Percentiles rank a stretch among this genome's conserved stretches.
Evolutionary conservation across 2,329 filamentous ascomycete genomes (phyloP).

Genomic region (Calonectria pseudoturangicola): DNA sequence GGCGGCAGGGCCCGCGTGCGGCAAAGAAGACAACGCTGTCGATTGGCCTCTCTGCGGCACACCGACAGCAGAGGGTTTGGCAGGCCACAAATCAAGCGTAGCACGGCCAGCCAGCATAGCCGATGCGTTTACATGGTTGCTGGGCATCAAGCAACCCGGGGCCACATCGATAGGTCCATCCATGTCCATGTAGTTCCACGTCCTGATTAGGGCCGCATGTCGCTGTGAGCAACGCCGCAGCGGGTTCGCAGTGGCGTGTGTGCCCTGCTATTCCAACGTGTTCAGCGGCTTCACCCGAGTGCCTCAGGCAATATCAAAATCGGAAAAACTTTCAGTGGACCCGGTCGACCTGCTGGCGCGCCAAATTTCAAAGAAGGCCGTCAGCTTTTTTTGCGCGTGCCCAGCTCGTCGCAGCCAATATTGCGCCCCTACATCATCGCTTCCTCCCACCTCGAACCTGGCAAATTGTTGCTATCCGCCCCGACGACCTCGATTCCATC

Average conservation of each 20-base stretch:
- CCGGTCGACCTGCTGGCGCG: conserved; percentile 49
- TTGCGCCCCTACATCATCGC: conserved; percentile 60
- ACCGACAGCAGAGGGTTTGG: conserved; percentile 16
- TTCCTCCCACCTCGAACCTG: conserved; percentile 45
- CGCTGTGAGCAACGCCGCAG: conserved; percentile 14
- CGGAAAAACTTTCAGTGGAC: conserved; percentile 55
- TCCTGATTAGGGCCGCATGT: conserved; percentile 18
- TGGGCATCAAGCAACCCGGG: neutral
- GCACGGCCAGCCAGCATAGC: neutral
- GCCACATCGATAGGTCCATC: neutral
- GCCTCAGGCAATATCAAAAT: conserved; percentile 53
- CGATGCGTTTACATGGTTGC: conserved; percentile 6
- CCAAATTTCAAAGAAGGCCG: conserved; percentile 56
- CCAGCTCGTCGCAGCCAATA: conserved; percentile 58
- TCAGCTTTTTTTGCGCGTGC: conserved; percentile 60
- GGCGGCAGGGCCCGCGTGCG: conserved; percentile 46
- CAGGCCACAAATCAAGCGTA: conserved; percentile 5
- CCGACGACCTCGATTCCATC: conserved; percentile 53
- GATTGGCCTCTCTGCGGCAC: conserved; percentile 14
- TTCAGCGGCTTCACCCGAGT: conserved; percentile 38
- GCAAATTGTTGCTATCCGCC: conserved; percentile 49
- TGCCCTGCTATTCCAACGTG: conserved; percentile 20
- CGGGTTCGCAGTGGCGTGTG: conserved; percentile 19
- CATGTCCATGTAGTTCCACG: conserved; percentile 34
- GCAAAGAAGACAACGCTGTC: conserved; percentile 19